Evolutionary conservation across 352 stramenopile genomes (phyloP), one percentile per base, ranked within the genome.

Genomic region (Phytopythium helicoides): DNA sequence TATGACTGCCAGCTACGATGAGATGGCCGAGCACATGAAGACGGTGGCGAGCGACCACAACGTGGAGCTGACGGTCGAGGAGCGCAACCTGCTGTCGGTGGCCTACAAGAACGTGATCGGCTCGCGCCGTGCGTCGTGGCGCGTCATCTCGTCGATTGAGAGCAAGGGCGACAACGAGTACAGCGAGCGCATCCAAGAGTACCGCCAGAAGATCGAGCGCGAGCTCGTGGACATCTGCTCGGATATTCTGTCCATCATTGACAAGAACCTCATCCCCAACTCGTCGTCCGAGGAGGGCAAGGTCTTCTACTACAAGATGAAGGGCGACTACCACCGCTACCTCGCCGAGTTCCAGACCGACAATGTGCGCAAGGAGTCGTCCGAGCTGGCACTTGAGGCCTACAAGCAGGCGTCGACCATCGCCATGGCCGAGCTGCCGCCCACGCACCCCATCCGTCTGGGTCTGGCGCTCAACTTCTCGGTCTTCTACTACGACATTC

Each of bases 301-400:
- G 83, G 97, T 99, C 14, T 99, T 99, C 71, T 99, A 99, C 89
- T 99, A 98, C 92, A 99, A 99, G 92, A 99, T 99, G 95, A 99
- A 99, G 86, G 97, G 97, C 50, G 97, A 99, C 82, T 99, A 99
- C 89, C 94, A 99, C 86, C 95, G 97, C 62, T 99, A 99, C 80
- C 79, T 99, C 55, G 97, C 96, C 52, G 97, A 99, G 77, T 99
- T 99, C 86, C 96, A 99, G 78, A 82, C 82, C 47, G 95, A 94
- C 25, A 96, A 99, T 26, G 82, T 90, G 52, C 92, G 96, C 57
- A 98, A 98, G 74, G 88, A 97, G 57, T 97, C 84, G 40, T 97
- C 94, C 40, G 77, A 87, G 66, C 86, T 87, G 66, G 81, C 79
- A 11, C 68, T 89, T 18, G 76, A 92, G 59, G 67, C 62, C 47